Percentiles rank a stretch among this genome's conserved stretches.
Evolutionary conservation across 805 yeast genomes (phyloP).

Genomic region (Sungouiozyma intestinalis): DNA sequence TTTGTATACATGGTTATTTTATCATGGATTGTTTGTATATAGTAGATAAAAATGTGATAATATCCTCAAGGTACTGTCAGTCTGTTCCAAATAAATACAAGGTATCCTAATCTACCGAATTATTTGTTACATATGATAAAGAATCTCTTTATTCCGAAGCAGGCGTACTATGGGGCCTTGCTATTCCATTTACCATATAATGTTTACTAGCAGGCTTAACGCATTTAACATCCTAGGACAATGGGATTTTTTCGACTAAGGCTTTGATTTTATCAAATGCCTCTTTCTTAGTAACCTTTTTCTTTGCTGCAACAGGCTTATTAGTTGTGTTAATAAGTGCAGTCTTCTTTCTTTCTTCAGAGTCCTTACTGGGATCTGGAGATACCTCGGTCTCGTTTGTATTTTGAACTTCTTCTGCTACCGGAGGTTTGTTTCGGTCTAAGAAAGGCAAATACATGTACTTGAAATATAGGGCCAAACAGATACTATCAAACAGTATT

Average conservation of each 20-base stretch:
- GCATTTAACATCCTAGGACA: neutral
- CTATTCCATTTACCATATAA: too few relatives aligned
- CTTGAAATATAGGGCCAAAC: conserved; percentile 24
- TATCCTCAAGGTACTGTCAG: too few relatives aligned
- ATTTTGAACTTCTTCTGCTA: neutral
- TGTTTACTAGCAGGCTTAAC: too few relatives aligned
- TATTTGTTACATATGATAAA: too few relatives aligned
- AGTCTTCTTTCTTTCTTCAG: neutral
- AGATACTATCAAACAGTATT: conserved; percentile 24
- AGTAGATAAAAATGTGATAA: too few relatives aligned
- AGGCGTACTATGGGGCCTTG: too few relatives aligned
- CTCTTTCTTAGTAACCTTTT: conserved; percentile 28
- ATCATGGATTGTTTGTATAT: too few relatives aligned
- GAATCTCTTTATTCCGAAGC: too few relatives aligned
- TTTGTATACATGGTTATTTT: neutral
- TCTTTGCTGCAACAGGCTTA: conserved; percentile 13
- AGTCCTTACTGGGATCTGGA: too few relatives aligned
- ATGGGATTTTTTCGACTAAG: conserved; percentile 17
- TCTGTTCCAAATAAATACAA: too few relatives aligned
- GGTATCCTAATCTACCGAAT: too few relatives aligned
- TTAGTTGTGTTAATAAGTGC: neutral
- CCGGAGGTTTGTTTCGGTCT: neutral
- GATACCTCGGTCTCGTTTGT: neutral
- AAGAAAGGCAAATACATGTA: conserved; percentile 19
- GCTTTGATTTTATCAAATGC: conserved; percentile 23